Conservation (phyloP, 2,329 filamentous ascomycete genomes). For the Leptodontidium sp. region DNA sequence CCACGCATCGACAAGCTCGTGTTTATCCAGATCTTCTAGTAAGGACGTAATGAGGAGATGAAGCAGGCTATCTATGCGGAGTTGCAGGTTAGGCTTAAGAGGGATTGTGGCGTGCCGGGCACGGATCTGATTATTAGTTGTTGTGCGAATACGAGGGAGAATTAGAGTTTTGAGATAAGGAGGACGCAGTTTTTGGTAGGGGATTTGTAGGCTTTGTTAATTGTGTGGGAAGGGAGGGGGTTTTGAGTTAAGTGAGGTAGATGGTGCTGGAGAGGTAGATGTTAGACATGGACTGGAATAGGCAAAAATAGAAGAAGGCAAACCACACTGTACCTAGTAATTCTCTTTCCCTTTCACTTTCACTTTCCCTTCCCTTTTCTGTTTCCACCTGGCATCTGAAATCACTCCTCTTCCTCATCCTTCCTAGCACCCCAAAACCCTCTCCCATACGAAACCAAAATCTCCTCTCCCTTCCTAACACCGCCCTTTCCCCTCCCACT, state of each 20-base stretch:
- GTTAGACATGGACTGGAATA: background rate
- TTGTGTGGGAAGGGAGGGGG: background rate
- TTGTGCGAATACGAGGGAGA: slow-evolving; percentile 27
- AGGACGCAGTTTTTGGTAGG: slow-evolving; percentile 30
- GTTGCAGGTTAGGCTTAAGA: slow-evolving; percentile 22
- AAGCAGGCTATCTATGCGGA: slow-evolving; percentile 33
- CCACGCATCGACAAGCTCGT: slow-evolving; percentile 25
- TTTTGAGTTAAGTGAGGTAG: too few relatives aligned
- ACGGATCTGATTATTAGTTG: slow-evolving; percentile 28
- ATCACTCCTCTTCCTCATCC: slow-evolving; percentile 28
- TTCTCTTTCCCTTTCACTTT: background rate
- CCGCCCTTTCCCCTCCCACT: slow-evolving; percentile 49
- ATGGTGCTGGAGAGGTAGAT: background rate
- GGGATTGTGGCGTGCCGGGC: slow-evolving; percentile 24
- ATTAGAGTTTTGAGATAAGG: slow-evolving; percentile 31
- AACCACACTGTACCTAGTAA: background rate
- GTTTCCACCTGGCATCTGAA: too few relatives aligned
- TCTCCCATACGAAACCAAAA: slow-evolving; percentile 72
- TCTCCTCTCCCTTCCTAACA: slow-evolving; percentile 68
- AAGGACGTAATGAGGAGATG: slow-evolving; percentile 25
- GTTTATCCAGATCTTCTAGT: slow-evolving; percentile 32
- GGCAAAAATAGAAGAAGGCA: background rate
- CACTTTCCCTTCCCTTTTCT: background rate
- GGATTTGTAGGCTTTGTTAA: slow-evolving; percentile 20
- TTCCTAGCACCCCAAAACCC: slow-evolving; percentile 68